Evolutionary conservation across 169 alveolate genomes (phyloP), one percentile per base, ranked within the genome.

Genomic region (Toxoplasma gondii): DNA sequence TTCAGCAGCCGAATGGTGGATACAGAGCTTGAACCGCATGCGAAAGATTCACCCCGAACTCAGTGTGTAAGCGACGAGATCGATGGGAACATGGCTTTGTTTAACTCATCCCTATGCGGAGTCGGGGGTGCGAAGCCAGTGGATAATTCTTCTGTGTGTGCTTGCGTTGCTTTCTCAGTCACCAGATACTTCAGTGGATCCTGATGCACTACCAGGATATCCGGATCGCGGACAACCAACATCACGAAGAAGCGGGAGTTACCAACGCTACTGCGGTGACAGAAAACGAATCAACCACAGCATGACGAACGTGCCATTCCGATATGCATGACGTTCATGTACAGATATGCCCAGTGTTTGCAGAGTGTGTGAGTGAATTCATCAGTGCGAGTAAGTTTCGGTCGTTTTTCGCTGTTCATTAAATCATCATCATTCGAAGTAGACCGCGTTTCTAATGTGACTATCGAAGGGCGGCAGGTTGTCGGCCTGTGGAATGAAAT

Each of bases 161-260:
- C 92, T 16, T 24, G 9, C n/a, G 17, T 43, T 49, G 80, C 91
- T 45, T 44, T 54, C 36, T 53, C 94, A 91, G 94, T 88, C 81
- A 91, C 54, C 94, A 91, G 49, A 91, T 91, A 29, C 94, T 91
- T 29, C 94, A 91, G 58, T 91, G 94, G 94, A 91, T 91, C 36
- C 80, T 91, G 29, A 44, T 91, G 88, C 94, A 91, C 53, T 91
- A 91, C 74, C 94, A 91, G 12, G 94, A 91, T n/a, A 49, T 69
- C 38, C 27, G 49, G 53, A 5, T 74, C 19, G 54, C 36, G 34
- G 92, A 88, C 7, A 39, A 41, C n/a, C 92, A 88, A 36, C 41
- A 70, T 17, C 4, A 29, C 16, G 64, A 38, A 70, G 84, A 74
- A 7, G 10, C 84, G 0, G 45, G 41, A 49, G 16, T 38, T 27